phyloP scores from a whole-genome alignment of 345 rosid genomes.

The Jatropha curcas region DNA sequence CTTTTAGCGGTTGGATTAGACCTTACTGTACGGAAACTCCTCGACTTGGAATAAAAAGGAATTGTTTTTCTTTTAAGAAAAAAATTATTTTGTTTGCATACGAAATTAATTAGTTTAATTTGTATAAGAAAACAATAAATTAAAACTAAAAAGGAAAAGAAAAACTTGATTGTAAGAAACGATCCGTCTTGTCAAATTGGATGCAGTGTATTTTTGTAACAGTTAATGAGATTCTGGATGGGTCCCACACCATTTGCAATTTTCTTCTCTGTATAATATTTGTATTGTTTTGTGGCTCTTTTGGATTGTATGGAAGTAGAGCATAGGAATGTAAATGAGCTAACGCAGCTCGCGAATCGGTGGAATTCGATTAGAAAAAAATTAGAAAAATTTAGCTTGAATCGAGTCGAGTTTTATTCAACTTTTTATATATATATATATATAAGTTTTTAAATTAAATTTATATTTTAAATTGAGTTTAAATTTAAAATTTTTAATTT shows the following conservation, averaged over 20 bases:
- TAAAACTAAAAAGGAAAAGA: not conserved
- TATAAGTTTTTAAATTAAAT: too few species aligned
- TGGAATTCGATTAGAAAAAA: too few species aligned
- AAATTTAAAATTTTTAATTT: too few species aligned
- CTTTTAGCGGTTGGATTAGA: slow-evolving; percentile 14
- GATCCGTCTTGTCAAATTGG: not conserved
- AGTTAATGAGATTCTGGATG: slow-evolving; percentile 2
- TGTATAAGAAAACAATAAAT: not conserved
- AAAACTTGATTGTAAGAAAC: not conserved
- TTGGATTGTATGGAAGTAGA: too few species aligned
- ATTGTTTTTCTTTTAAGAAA: not conserved
- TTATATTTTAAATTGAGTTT: too few species aligned
- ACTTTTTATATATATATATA: too few species aligned
- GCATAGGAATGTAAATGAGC: too few species aligned
- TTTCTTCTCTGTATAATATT: too few species aligned
- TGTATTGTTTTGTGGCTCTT: too few species aligned
- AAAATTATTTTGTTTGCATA: not conserved
- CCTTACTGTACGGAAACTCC: slow-evolving; percentile 12
- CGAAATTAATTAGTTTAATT: not conserved
- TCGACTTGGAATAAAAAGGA: not conserved
- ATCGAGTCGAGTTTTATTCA: too few species aligned
- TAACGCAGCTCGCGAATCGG: too few species aligned
- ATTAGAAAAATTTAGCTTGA: too few species aligned
- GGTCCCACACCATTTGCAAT: not conserved
- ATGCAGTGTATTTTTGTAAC: not conserved